Evolutionary conservation across 2,329 filamentous ascomycete species (phyloP).

Genomic region (Curvularia sp.): DNA sequence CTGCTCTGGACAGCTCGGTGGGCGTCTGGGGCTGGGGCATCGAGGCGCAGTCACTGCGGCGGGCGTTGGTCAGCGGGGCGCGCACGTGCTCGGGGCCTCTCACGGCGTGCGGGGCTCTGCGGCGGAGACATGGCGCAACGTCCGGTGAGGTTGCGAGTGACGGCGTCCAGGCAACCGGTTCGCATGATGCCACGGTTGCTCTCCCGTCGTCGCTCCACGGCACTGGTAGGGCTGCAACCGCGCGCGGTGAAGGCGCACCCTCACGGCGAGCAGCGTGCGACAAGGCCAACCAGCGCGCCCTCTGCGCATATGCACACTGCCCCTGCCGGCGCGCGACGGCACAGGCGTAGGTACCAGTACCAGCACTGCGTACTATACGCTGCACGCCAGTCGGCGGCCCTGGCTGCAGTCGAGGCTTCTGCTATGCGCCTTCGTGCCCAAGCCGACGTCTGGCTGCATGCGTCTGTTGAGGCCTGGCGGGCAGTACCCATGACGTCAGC

Average conservation of each 20-base stretch:
- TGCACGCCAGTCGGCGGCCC: not conserved
- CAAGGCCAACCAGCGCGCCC: conserved; percentile 5
- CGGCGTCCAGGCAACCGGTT: conserved; percentile 23
- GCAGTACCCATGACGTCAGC: conserved; percentile 13
- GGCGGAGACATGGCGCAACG: conserved; percentile 14
- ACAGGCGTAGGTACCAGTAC: no score
- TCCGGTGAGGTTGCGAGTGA: conserved; percentile 20
- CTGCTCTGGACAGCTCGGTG: not conserved
- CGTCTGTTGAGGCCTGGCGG: conserved; percentile 10
- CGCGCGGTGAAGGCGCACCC: conserved; percentile 18
- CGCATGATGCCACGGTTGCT: conserved; percentile 22
- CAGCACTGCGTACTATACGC: not conserved
- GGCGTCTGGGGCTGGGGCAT: not conserved
- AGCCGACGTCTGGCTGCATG: not conserved
- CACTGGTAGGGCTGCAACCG: conserved; percentile 10
- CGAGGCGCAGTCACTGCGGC: conserved; percentile 7
- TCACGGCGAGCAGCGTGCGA: not conserved
- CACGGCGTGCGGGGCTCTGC: conserved; percentile 29
- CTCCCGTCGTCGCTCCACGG: conserved; percentile 8
- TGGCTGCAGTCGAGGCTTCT: not conserved
- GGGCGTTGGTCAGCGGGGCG: conserved; percentile 22
- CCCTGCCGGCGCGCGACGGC: not conserved
- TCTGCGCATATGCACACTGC: not conserved
- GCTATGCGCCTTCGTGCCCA: not conserved
- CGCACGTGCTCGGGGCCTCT: conserved; percentile 18